These are phyloP conservation scores for Sarcodon sp. DNA, from an alignment of 768 basidiomycete species.

Conservation along the genomic window DNA sequence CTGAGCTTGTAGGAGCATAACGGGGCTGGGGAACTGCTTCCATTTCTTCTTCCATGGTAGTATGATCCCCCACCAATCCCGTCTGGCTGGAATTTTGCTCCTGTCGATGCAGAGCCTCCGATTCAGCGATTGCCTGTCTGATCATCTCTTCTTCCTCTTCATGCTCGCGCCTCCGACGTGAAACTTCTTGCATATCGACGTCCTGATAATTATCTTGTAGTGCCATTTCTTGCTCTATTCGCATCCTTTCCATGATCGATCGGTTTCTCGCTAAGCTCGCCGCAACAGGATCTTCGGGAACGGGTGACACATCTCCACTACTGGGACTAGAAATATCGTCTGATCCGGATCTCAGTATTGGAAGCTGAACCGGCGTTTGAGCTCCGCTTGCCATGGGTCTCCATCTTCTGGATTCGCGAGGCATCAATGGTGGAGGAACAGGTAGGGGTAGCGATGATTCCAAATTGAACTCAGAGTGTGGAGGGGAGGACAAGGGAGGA, in stretches of 20 bases:
- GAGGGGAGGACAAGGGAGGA: background rate
- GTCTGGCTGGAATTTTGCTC: constrained; percentile 1
- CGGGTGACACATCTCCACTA: background rate
- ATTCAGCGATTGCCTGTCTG: constrained; percentile 47
- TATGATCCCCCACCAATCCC: background rate
- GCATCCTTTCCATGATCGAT: constrained; percentile 49
- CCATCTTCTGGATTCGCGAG: too few species aligned
- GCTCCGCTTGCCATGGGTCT: background rate
- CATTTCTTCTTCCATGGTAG: background rate
- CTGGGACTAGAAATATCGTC: background rate
- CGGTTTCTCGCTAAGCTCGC: constrained; percentile 59
- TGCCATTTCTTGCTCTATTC: constrained; percentile 52
- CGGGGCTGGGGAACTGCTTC: constrained; percentile 1
- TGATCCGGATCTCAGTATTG: background rate
- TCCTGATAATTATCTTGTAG: constrained; percentile 42
- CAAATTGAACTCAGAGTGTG: background rate
- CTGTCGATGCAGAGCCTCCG: constrained; percentile 27
- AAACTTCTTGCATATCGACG: constrained; percentile 18
- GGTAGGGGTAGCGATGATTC: constrained; percentile 14
- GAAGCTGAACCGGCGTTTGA: background rate
- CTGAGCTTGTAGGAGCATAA: constrained; percentile 4
- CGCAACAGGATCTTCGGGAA: constrained; percentile 35
- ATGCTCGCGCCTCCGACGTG: constrained; percentile 8
- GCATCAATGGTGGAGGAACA: constrained; percentile 4
- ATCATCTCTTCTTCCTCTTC: constrained; percentile 48